Conservation (phyloP, 306 rosid species). For the Begonia peltatifolia region DNA sequence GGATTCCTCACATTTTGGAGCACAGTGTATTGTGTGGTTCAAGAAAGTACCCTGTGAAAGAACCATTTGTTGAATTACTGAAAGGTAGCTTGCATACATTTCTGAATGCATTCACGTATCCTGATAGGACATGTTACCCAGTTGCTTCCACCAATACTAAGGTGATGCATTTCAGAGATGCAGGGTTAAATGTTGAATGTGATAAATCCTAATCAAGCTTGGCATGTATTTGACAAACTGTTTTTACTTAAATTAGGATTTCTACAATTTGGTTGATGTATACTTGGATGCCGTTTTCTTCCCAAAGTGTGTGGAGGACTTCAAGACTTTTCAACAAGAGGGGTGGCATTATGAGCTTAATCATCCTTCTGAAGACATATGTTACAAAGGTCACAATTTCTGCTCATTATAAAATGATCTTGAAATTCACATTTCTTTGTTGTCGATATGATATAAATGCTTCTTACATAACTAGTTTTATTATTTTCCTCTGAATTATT, state of each 20-base stretch:
- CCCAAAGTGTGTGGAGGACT: constrained; percentile 79
- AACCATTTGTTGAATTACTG: constrained; percentile 83
- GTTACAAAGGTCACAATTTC: constrained; percentile 49
- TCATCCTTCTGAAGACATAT: constrained; percentile 81
- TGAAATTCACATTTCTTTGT: no score
- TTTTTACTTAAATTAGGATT: constrained; percentile 31
- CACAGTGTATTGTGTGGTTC: constrained; percentile 96
- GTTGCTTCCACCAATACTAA: constrained; percentile 91
- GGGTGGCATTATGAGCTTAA: constrained; percentile 98
- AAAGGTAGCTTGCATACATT: constrained; percentile 92
- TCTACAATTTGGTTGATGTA: constrained; percentile 88
- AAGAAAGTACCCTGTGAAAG: constrained; percentile 85
- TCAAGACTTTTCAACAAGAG: constrained; percentile 89
- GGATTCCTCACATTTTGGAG: constrained; percentile 95
- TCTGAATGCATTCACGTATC: constrained; percentile 92
- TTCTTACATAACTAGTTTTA: neutral
- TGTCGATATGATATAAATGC: no score
- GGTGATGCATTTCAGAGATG: constrained; percentile 21
- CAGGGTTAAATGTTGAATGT: neutral
- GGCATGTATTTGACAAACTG: neutral
- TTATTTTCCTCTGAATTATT: neutral
- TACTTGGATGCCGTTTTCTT: constrained; percentile 97
- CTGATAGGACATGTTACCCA: constrained; percentile 93
- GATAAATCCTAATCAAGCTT: neutral
- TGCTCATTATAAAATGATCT: no score